Evolutionary conservation across 2,329 filamentous ascomycete genomes (phyloP), one percentile per base, ranked within the genome.

Genomic region (Monilinia fructigena): DNA sequence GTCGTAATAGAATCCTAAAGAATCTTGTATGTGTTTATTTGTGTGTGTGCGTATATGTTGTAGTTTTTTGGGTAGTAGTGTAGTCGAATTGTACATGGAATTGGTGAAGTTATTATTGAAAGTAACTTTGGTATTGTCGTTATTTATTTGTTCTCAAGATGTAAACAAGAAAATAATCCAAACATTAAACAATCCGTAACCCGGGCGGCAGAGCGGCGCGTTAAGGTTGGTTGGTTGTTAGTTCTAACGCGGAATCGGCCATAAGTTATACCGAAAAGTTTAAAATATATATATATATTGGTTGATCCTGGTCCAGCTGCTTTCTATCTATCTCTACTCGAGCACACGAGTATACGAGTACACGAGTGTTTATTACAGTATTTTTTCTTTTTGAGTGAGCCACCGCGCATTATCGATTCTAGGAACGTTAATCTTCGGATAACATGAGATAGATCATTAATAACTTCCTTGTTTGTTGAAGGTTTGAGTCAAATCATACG

Each of bases 131-230:
- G 16, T 62, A 40, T 62, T 38, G 58, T 28, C 58, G 63, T 59
- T 47, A 45, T 52, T 42, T 66, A 52, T 67, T 53, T 42, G 60
- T 23, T 26, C 59, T 40, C 48, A 48, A 65, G 18, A 40, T 62
- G 60, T 55, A 68, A 67, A 47, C 69, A 53, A 52, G 45, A 54
- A 26, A 38, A 59, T 64, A 45, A 67, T 55, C 59, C 38, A 58
- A 58, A 45, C 55, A 61, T 61, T n/a, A 62, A 62, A 62, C 48
- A 62, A 53, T 16, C 28, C 31, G 59, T 54, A 62, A 54, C 59
- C 59, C 59, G 48, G 59, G 20, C 58, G 45, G 45, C 31, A 62
- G 20, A 62, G 59, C 48, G 48, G 59, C 59, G 59, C 59, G 59
- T 62, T 35, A 35, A 35, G 28, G 35, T 54, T 23, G 31, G 31